Evolutionary conservation across 2,329 filamentous ascomycete genomes (phyloP), one percentile per base, ranked within the genome.

Genomic region (Pseudopithomyces maydicus): DNA sequence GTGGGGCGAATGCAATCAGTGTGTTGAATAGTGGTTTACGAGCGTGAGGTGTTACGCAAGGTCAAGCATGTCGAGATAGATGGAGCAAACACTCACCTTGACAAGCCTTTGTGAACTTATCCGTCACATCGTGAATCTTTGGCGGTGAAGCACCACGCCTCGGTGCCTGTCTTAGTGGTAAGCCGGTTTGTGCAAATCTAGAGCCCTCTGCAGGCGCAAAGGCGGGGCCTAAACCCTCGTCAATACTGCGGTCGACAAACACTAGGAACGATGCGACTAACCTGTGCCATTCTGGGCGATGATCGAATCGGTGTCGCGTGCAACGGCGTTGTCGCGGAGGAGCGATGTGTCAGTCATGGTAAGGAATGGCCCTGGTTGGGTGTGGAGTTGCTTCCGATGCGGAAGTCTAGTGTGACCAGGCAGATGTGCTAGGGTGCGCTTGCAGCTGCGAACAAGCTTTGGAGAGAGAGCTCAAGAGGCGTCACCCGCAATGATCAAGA

Each of bases 71-170:
- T 36, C 35, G 8, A 4, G 8, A 29, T 5, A n/a, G 29, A 52
- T 17, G 39, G 36, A 39, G 17, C 3, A 19, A 15, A 29, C 42
- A 60, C 77, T 42, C 72, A 85, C 84, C 80, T 41, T 75, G 79
- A 50, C 82, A 81, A 55, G 84, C 83, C 57, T 74, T 69, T 14
- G 78, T 80, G 64, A 86, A 86, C 62, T 81, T 78, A 38, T 78
- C 77, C n/a, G 84, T 86, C 61, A 86, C 83, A 70, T 87, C 82
- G 65, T 77, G 75, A 57, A 79, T 74, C 49, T 74, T 74, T 47
- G 77, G 74, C 59, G 74, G 69, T 57, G 55, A 55, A 20, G 61
- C 56, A 11, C 61, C 54, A 41, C 63, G 66, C 54, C 64, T 62
- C 15, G 67, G 52, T 10, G 66, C 61, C 63, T 70, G 70, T 57